Evolutionary conservation across 768 basidiomycete genomes (phyloP).

Genomic region (Neoboletus magnificus): DNA sequence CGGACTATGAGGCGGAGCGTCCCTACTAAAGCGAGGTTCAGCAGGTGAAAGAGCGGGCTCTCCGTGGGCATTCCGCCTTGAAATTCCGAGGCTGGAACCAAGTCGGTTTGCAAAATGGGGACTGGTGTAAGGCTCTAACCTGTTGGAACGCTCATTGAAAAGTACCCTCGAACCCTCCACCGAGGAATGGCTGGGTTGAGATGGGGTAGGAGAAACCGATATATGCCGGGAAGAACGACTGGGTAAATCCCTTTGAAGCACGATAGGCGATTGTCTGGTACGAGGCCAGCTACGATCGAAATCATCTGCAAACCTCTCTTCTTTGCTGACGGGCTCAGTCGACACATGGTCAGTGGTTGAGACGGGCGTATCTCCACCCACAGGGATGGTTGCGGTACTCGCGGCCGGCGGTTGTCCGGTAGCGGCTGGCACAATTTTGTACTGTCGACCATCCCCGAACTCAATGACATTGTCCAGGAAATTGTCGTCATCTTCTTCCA

Average conservation of each 20-base stretch:
- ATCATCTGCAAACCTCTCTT: slow-evolving; percentile 89
- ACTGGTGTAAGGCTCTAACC: slow-evolving; percentile 77
- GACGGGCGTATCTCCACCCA: slow-evolving; percentile 14
- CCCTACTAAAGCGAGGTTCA: slow-evolving; percentile 46
- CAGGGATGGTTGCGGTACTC: slow-evolving; percentile 7
- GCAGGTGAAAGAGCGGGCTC: slow-evolving; percentile 39
- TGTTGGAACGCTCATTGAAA: slow-evolving; percentile 95
- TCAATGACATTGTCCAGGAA: slow-evolving; percentile 89
- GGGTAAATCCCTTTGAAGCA: slow-evolving; percentile 41
- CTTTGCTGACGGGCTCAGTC: slow-evolving; percentile 62
- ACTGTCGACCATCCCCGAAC: slow-evolving; percentile 92
- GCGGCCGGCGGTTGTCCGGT: slow-evolving; percentile 26
- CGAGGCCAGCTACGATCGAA: slow-evolving; percentile 97
- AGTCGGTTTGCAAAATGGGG: slow-evolving; percentile 43
- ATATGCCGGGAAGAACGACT: slow-evolving; percentile 27
- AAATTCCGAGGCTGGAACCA: slow-evolving; percentile 31
- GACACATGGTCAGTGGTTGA: slow-evolving; percentile 20
- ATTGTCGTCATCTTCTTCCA: slow-evolving; percentile 91
- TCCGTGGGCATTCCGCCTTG: slow-evolving; percentile 44
- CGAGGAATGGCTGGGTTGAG: slow-evolving; percentile 44
- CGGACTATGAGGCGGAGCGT: slow-evolving; percentile 41
- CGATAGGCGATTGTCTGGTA: slow-evolving; percentile 48
- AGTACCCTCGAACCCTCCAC: slow-evolving; percentile 67
- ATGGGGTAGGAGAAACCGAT: slow-evolving; percentile 36
- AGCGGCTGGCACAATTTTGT: slow-evolving; percentile 65